These are phyloP conservation scores for Breviolum minutum DNA, from an alignment of 73 alveolate species.

Conservation along the genomic window DNA sequence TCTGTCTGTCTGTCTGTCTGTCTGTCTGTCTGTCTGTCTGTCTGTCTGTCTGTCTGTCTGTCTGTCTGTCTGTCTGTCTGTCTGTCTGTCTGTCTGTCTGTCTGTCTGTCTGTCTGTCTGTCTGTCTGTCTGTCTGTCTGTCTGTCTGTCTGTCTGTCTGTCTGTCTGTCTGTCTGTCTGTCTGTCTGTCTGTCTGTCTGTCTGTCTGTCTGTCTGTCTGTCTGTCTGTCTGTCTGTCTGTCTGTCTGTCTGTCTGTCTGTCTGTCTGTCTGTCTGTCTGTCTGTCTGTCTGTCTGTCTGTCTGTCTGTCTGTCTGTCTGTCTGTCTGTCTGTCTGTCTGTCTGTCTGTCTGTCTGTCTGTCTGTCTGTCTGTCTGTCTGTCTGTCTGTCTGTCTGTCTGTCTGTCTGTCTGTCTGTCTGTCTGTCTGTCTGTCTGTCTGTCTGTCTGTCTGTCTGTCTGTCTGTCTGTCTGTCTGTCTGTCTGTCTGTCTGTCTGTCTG, in stretches of 20 bases:
- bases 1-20: slow-evolving; percentile 56
- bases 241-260: slow-evolving; percentile 23
- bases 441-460: slow-evolving; percentile 36
- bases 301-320: slow-evolving; percentile 7
- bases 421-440: slow-evolving; percentile 32
- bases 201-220: slow-evolving; percentile 28
- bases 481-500: slow-evolving; percentile 2
- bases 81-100: slow-evolving; percentile 52
- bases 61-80: slow-evolving; percentile 56
- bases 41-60: slow-evolving; percentile 52
- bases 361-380: slow-evolving; percentile 34
- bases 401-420: slow-evolving; percentile 24
- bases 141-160: slow-evolving; percentile 24
- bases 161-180: not conserved
- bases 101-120: slow-evolving; percentile 54
- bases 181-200: slow-evolving; percentile 2
- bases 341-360: slow-evolving; percentile 25
- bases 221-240: slow-evolving; percentile 1
- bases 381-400: slow-evolving; percentile 34
- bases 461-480: slow-evolving; percentile 10
- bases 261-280: slow-evolving; percentile 6
- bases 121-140: slow-evolving; percentile 12
- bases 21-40: slow-evolving; percentile 49
- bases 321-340: slow-evolving; percentile 5
- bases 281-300: slow-evolving; percentile 3